Conservation (phyloP, 352 stramenopile species). For the Pythium pyrilobum region DNA sequence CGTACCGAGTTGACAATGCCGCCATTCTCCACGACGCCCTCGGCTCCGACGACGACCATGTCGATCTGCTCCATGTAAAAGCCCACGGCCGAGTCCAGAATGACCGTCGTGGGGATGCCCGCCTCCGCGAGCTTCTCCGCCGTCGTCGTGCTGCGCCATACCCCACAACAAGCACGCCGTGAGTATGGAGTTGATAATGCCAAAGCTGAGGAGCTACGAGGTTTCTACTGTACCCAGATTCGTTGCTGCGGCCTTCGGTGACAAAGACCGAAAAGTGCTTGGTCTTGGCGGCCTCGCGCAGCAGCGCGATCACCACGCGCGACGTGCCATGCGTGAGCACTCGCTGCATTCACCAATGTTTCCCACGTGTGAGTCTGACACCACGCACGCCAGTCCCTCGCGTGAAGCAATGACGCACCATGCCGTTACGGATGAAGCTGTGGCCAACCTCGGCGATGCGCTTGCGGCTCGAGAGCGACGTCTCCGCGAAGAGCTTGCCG, state of each 20-base stretch:
- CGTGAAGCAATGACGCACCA: constrained; percentile 30
- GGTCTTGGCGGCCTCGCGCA: constrained; percentile 87
- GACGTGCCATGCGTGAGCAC: constrained; percentile 94
- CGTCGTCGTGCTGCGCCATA: constrained; percentile 39
- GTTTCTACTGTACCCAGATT: constrained; percentile 56
- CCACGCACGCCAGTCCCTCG: too few species aligned
- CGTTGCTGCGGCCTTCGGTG: constrained; percentile 90
- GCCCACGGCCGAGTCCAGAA: constrained; percentile 94
- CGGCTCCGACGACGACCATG: constrained; percentile 94
- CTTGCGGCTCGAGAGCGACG: constrained; percentile 89
- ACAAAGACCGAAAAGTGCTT: constrained; percentile 94
- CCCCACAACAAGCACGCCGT: neutral
- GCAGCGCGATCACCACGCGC: constrained; percentile 88
- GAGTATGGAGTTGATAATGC: neutral
- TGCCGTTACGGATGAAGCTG: constrained; percentile 93
- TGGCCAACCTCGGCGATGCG: constrained; percentile 91
- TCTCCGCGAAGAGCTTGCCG: constrained; percentile 91
- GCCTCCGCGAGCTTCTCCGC: constrained; percentile 78
- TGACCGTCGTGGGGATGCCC: constrained; percentile 93
- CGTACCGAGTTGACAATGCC: constrained; percentile 95
- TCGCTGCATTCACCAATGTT: constrained; percentile 24
- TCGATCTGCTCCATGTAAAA: constrained; percentile 96
- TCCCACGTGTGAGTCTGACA: neutral
- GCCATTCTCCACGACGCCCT: constrained; percentile 97
- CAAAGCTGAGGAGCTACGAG: neutral